A percentile compares a stretch with the other conserved stretches of the same genome.
phyloP scores from a whole-genome alignment of 2,329 filamentous ascomycete species.

The Botrytis deweyae region DNA sequence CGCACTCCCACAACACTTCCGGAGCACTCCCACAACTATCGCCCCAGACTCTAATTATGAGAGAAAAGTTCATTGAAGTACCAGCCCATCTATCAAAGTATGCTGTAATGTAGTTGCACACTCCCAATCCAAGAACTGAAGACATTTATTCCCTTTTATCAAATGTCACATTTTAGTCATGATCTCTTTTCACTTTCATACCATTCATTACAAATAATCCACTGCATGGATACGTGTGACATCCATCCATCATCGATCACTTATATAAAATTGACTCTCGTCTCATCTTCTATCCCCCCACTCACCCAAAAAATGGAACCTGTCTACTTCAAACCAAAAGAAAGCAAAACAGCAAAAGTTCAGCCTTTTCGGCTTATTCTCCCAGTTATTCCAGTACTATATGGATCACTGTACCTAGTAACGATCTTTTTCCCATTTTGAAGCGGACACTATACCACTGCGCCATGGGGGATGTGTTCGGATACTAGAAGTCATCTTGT shows the following conservation, averaged over 20 bases:
- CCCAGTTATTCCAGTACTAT: not conserved
- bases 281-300: not conserved
- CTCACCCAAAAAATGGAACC: not conserved
- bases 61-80: not conserved
- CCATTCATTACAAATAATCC: not conserved
- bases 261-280: not conserved
- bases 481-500: not conserved
- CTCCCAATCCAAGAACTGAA: not conserved
- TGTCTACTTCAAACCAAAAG: not conserved
- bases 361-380: not conserved
- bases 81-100: not conserved
- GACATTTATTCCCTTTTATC: not conserved
- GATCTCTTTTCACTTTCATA: not conserved
- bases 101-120: not conserved
- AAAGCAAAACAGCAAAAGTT: not conserved
- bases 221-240: not conserved
- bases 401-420: not conserved
- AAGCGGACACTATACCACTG: not conserved
- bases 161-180: not conserved
- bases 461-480: not conserved
- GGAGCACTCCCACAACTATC: not conserved
- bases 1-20: no score
- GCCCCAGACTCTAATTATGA: not conserved
- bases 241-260: not conserved
- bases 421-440: not conserved